These are phyloP conservation scores for Nematodospora anomalae DNA, from an alignment of 1,139 yeast genomes.

Conservation along the genomic window DNA sequence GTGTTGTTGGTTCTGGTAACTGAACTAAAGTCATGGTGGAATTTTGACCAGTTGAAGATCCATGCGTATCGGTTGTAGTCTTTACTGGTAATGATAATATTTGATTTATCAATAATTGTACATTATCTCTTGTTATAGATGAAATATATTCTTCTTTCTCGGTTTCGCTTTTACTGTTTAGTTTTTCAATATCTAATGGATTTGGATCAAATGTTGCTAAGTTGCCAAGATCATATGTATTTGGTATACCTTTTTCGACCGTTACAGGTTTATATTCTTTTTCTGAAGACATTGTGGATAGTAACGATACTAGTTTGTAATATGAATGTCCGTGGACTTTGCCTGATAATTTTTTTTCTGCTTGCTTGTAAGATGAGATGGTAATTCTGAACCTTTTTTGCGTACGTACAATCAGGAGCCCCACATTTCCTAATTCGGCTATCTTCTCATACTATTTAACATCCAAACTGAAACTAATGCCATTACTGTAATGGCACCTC, in stretches of 20 bases:
- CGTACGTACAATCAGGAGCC: neutral
- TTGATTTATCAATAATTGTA: constrained; percentile 87
- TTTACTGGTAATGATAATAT: constrained; percentile 84
- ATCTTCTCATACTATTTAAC: constrained; percentile 42
- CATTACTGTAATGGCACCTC: constrained; percentile 67
- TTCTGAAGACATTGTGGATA: constrained; percentile 24
- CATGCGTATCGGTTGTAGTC: constrained; percentile 72
- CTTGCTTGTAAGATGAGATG: constrained; percentile 9
- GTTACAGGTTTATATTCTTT: constrained; percentile 64
- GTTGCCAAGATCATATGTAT: constrained; percentile 81
- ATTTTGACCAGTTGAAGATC: constrained; percentile 60
- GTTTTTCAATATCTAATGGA: constrained; percentile 65
- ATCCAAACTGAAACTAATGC: constrained; percentile 61
- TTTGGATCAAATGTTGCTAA: constrained; percentile 83
- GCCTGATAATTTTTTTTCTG: constrained; percentile 1
- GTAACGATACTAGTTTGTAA: too few species aligned
- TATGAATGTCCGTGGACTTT: neutral
- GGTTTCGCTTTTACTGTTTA: constrained; percentile 50
- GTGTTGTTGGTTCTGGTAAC: constrained; percentile 81
- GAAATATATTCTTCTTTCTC: constrained; percentile 66
- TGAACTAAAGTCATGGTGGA: constrained; percentile 79
- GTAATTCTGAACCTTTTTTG: neutral
- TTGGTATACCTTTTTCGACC: constrained; percentile 87
- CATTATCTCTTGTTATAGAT: constrained; percentile 84
- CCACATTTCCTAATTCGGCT: constrained; percentile 2